A percentile compares a stretch with the other conserved stretches of the same genome.
Conservation (phyloP, 441 rosid genomes). For the Corymbia calophylla region DNA sequence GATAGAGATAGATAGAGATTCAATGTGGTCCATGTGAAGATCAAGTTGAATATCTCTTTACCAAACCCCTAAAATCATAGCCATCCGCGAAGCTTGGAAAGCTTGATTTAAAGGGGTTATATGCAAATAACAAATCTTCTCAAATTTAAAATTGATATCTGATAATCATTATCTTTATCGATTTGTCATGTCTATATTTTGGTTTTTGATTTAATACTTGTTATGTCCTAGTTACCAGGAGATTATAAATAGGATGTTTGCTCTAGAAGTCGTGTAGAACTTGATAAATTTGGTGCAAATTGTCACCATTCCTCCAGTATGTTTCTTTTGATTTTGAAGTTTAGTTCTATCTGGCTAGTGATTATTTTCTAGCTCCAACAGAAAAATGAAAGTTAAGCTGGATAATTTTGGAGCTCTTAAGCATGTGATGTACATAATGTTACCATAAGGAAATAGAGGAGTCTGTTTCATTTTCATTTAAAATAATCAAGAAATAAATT, state of each 20-base stretch:
- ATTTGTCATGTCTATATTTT: neutral
- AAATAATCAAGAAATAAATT: neutral
- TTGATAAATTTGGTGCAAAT: neutral
- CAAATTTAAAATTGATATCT: neutral
- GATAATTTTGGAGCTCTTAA: neutral
- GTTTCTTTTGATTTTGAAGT: too few species aligned
- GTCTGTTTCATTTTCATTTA: neutral
- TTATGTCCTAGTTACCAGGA: neutral
- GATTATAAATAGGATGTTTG: neutral
- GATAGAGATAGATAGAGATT: neutral
- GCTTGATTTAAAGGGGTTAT: neutral
- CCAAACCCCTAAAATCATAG: neutral
- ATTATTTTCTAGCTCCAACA: neutral
- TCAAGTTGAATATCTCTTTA: neutral
- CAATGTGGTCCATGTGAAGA: neutral
- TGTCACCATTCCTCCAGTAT: neutral
- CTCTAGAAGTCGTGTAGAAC: neutral
- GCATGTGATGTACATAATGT: neutral
- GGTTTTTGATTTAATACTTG: neutral
- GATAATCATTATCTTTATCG: neutral
- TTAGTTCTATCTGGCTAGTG: neutral
- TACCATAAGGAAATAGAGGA: neutral
- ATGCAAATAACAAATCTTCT: neutral
- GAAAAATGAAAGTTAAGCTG: neutral
- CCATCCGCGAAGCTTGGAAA: neutral